A percentile compares a stretch with the other conserved stretches of the same genome.
phyloP scores from a whole-genome alignment of 495 filamentous ascomycete species.

The Penicillium psychrofluorescens region DNA sequence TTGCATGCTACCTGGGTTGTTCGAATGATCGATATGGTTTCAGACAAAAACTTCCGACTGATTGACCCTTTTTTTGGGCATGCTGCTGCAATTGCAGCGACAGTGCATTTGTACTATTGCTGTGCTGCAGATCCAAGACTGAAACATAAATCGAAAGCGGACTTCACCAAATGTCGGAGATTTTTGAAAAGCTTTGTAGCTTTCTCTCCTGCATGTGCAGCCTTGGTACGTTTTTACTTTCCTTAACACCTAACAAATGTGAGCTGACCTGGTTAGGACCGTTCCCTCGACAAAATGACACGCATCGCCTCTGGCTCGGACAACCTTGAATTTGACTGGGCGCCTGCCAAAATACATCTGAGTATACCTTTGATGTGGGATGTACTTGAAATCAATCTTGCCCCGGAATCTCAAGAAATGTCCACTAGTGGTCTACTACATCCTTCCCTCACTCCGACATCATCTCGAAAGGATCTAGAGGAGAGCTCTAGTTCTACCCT shows the following conservation, averaged over 20 bases:
- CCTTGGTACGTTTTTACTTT: conserved; percentile 18
- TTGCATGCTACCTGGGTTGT: conserved; percentile 42
- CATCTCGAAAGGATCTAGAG: conserved; percentile 16
- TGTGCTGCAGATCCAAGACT: conserved; percentile 35
- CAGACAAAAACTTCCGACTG: conserved; percentile 35
- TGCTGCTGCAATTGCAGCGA: conserved; percentile 36
- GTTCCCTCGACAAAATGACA: conserved; percentile 34
- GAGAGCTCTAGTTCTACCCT: conserved; percentile 24
- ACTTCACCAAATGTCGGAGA: conserved; percentile 36
- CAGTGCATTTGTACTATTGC: conserved; percentile 40
- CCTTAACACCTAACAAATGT: no score
- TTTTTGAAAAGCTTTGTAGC: conserved; percentile 34
- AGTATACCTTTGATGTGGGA: conserved; percentile 46
- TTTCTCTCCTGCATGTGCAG: conserved; percentile 32
- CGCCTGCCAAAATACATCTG: conserved; percentile 39
- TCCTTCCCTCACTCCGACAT: conserved; percentile 21
- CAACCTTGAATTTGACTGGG: conserved; percentile 36
- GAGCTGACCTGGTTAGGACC: conserved; percentile 19
- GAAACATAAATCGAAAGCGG: conserved; percentile 38
- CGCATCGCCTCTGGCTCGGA: conserved; percentile 37
- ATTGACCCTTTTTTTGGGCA: conserved; percentile 41
- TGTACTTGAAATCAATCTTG: conserved; percentile 33
- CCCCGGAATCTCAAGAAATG: conserved; percentile 16
- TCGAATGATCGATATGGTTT: conserved; percentile 42
- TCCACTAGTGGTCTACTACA: conserved; percentile 24